Evolutionary conservation across 139 green algal species (phyloP).

Genomic region (Ettlia oleoabundans): DNA sequence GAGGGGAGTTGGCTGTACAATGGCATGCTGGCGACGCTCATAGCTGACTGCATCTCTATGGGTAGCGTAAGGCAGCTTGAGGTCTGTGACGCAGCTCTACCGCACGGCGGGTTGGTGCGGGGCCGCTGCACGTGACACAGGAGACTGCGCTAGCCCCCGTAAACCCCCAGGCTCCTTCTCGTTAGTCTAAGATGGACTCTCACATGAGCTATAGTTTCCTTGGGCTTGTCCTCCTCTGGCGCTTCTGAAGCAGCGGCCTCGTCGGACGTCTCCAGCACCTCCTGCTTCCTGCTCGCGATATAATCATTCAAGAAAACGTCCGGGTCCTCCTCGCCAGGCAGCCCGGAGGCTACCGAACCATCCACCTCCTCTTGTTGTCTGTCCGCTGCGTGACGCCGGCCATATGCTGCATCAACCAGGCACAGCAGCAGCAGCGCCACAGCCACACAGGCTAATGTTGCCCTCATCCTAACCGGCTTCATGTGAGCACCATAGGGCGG

Average conservation of each 20-base stretch:
- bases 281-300: neutral
- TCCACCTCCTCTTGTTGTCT: neutral
- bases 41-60: no score
- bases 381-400: neutral
- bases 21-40: no score
- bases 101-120: no score
- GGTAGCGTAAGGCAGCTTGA: no score
- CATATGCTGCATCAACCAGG: neutral
- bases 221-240: neutral
- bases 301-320: neutral
- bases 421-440: neutral
- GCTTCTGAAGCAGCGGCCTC: neutral
- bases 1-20: no score
- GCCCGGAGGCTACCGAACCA: neutral
- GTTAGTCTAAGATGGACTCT: neutral
- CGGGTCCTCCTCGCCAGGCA: neutral
- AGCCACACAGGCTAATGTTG: neutral
- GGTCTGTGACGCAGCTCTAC: no score
- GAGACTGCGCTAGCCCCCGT: no score
- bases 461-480: no score
- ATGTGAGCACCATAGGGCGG: no score
- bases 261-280: neutral
- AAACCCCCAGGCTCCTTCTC: no score
- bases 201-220: conserved; percentile 51
- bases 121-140: neutral